phyloP scores from a whole-genome alignment of 2,329 filamentous ascomycete species.

The Hymenoscyphus repandus region DNA sequence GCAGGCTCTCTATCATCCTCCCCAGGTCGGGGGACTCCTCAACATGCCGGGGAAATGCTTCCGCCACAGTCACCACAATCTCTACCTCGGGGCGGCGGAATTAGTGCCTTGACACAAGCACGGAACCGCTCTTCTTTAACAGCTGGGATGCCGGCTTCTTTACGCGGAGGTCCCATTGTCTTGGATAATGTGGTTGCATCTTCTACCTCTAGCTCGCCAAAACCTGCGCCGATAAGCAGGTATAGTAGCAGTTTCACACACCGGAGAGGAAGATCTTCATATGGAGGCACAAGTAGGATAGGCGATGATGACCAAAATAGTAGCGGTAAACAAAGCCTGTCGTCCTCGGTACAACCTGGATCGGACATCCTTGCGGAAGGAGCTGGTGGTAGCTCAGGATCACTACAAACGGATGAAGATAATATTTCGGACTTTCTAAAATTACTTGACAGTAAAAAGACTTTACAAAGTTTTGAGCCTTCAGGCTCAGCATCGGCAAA shows the following conservation, averaged over 20 bases:
- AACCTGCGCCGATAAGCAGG: constrained; percentile 69
- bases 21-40: constrained; percentile 45
- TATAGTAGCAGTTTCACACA: constrained; percentile 96
- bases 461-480: constrained; percentile 71
- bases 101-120: constrained; percentile 49
- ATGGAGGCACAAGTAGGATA: constrained; percentile 61
- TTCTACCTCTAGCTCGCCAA: constrained; percentile 70
- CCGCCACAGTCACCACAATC: constrained; percentile 52
- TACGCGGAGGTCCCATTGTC: constrained; percentile 59
- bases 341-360: constrained; percentile 65
- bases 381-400: constrained; percentile 60
- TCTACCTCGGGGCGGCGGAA: constrained; percentile 41
- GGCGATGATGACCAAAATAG: constrained; percentile 69
- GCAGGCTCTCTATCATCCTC: constrained; percentile 91
- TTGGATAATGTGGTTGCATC: constrained; percentile 58
- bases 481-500: constrained; percentile 66
- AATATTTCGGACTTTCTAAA: constrained; percentile 93
- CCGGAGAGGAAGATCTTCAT: constrained; percentile 71
- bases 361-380: constrained; percentile 75
- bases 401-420: constrained; percentile 73
- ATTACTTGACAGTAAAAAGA: constrained; percentile 80
- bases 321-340: constrained; percentile 75
- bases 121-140: constrained; percentile 69
- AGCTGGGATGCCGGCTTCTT: constrained; percentile 68
- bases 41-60: constrained; percentile 22